phyloP scores from a whole-genome alignment of 345 rosid genomes.

The Lepidium africanum region DNA sequence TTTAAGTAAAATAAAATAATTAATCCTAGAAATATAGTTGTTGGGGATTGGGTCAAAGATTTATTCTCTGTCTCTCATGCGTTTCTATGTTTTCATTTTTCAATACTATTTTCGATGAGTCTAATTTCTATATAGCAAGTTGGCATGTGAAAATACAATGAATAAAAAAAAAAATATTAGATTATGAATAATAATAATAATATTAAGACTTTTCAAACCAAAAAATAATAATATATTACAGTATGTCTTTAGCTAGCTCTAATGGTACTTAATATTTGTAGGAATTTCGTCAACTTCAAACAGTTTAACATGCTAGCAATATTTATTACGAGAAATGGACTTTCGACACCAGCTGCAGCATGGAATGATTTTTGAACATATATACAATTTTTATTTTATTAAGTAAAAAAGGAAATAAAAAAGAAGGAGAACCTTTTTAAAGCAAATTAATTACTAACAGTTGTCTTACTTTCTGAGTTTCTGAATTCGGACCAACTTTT shows the following conservation, averaged over 20 bases:
- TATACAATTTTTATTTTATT: not conserved
- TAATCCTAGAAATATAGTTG: not conserved
- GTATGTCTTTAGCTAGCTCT: no score
- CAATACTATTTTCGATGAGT: slow-evolving; percentile 9
- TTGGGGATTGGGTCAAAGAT: slow-evolving; percentile 19
- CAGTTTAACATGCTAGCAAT: not conserved
- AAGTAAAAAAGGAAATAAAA: not conserved
- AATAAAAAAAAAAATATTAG: not conserved
- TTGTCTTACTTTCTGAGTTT: not conserved
- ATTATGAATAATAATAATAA: not conserved
- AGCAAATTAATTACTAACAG: not conserved
- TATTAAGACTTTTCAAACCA: not conserved
- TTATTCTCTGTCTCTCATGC: slow-evolving; percentile 24
- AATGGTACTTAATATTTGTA: not conserved
- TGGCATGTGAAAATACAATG: slow-evolving; percentile 16
- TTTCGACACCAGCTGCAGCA: not conserved
- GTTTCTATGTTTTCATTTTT: slow-evolving; percentile 20
- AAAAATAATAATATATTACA: no score
- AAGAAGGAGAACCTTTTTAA: no score
- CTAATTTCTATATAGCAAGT: slow-evolving; percentile 16
- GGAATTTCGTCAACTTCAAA: not conserved
- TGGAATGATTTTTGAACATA: not conserved
- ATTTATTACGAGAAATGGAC: not conserved
- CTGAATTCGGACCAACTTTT: no score
- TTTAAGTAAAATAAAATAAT: not conserved